Base-by-base conservation (phyloP, 2,329 filamentous ascomycete genomes). In the Byssochlamys sp. region DNA sequence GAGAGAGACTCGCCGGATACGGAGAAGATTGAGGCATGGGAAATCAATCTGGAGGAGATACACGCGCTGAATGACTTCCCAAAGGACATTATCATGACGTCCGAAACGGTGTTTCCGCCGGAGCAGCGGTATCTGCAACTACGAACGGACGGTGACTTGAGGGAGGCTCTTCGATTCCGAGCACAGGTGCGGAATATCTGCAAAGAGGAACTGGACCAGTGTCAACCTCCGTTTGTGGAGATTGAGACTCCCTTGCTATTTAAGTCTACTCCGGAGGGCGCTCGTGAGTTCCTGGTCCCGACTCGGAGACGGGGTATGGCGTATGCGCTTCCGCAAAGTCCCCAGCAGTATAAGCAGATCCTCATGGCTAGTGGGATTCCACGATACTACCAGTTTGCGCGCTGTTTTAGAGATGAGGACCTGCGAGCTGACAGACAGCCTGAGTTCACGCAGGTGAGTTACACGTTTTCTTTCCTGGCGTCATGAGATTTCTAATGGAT, bases 261-360 rank as follows among this genome's bases (percentile, higher is more conserved):
- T 82, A 99, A 97, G 72, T 96, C 94, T 0, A 99, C 94, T 0
- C 90, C 94, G 0, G 94, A 99, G 75, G 94, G 94, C 0, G 95
- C 94, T 1, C 82, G 92, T 53, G 94, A 99, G 71, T 99, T 99
- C 61, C 73, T 99, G 4, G 92, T 99, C 3, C 94, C 94, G 0
- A 95, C 91, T 0, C 81, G 94, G 28, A 82, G 81, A 35, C 80
- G 80, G 1, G 90, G 90, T 0, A 77, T 85, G 59, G 91, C 90
- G 2, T 99, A 97, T 72, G 94, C 94, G 7, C 78, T 99, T 24
- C 91, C 91, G 0, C 95, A 99, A 71, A 97, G 92, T 63, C 94
- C 94, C 0, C 94, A 99, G 71, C 94, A 99, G 72, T 99, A 97
- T 71, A 99, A 99, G 75, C 94, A 99, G 75, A 89, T 96, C 1